A percentile compares a stretch with the other conserved stretches of the same genome.
Conservation (phyloP, 2,329 filamentous ascomycete species). For the Aschersonia sp. region DNA sequence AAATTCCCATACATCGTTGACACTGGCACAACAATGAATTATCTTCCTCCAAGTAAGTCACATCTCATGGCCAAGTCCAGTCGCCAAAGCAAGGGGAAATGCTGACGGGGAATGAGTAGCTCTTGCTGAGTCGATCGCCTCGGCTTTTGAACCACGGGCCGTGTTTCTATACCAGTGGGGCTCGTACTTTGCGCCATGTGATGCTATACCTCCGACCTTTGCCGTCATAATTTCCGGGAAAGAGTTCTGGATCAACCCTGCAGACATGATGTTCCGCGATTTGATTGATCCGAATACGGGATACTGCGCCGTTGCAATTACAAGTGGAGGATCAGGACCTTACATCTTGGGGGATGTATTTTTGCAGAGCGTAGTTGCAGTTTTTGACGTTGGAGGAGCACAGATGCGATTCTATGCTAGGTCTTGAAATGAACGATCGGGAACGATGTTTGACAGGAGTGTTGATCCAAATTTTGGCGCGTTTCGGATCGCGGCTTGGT, state of each 20-base stretch:
- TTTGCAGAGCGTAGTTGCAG: conserved; percentile 33
- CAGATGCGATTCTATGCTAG: conserved; percentile 28
- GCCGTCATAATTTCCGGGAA: conserved; percentile 28
- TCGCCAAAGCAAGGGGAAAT: not conserved
- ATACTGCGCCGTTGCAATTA: conserved; percentile 31
- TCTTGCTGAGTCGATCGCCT: conserved; percentile 32
- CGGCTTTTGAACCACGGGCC: conserved; percentile 29
- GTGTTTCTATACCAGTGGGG: conserved; percentile 31
- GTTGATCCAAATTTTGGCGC: too few relatives aligned
- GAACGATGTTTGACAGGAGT: too few relatives aligned
- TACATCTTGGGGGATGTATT: conserved; percentile 36
- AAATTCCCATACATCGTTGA: conserved; percentile 36
- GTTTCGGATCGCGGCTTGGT: too few relatives aligned
- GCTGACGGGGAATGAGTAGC: conserved; percentile 13
- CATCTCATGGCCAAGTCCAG: too few relatives aligned
- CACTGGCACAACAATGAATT: conserved; percentile 35
- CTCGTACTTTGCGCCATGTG: conserved; percentile 32
- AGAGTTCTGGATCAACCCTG: conserved; percentile 31
- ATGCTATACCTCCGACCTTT: conserved; percentile 29
- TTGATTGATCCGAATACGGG: conserved; percentile 28
- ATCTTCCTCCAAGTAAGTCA: conserved; percentile 30
- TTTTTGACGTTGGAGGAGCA: conserved; percentile 31
- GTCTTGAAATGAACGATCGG: not conserved
- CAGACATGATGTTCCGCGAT: conserved; percentile 30
- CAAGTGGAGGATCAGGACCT: conserved; percentile 27